phyloP scores from a whole-genome alignment of 805 yeast genomes.

The Yarrowia sp. region DNA sequence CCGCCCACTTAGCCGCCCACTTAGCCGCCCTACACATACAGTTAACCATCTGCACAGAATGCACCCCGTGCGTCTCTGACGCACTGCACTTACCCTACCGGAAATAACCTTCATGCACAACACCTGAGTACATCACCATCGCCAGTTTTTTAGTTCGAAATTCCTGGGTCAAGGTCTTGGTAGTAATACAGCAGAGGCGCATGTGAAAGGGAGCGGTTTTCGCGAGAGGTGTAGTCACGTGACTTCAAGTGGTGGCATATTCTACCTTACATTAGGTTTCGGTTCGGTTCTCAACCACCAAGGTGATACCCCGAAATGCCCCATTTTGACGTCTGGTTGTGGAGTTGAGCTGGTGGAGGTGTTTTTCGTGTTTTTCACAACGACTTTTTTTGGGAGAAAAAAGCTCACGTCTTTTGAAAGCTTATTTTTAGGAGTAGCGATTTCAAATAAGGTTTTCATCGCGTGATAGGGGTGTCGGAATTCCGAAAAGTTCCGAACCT shows the following conservation, averaged over 20 bases:
- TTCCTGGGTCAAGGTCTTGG: not conserved
- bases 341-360: not conserved
- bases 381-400: not conserved
- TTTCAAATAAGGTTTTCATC: too few species aligned
- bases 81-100: slow-evolving; percentile 6
- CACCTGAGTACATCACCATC: slow-evolving; percentile 26
- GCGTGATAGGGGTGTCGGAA: too few species aligned
- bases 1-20: too few species aligned
- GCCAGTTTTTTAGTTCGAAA: too few species aligned
- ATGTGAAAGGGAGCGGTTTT: not conserved
- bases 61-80: not conserved
- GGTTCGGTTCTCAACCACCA: not conserved
- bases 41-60: not conserved
- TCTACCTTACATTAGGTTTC: slow-evolving; percentile 15
- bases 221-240: not conserved
- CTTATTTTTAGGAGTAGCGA: too few species aligned
- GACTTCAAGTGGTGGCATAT: not conserved
- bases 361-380: not conserved
- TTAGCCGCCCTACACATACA: too few species aligned
- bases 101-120: slow-evolving; percentile 6
- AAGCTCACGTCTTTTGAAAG: too few species aligned
- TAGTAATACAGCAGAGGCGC: slow-evolving; percentile 31
- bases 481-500: too few species aligned
- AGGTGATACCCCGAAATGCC: slow-evolving; percentile 23
- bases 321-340: not conserved